phyloP scores from a whole-genome alignment of 345 rosid genomes.

The Hibiscus syriacus region DNA sequence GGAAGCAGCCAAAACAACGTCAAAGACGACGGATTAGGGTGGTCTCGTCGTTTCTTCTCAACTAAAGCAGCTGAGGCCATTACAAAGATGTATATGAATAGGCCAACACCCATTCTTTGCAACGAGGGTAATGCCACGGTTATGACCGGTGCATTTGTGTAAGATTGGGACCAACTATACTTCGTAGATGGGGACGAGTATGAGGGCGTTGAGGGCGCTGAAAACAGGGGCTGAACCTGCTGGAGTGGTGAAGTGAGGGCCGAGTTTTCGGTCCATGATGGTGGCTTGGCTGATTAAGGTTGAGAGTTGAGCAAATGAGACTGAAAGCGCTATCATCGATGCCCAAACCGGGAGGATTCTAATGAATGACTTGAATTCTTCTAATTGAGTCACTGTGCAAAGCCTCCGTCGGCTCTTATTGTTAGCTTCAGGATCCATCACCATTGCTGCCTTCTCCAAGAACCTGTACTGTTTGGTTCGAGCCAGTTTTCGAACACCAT shows the following conservation, averaged over 20 bases:
- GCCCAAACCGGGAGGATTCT: conserved; percentile 54
- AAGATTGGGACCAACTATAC: conserved; percentile 31
- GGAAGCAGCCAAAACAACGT: conserved; percentile 57
- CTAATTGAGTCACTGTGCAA: conserved; percentile 58
- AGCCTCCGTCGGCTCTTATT: conserved; percentile 35
- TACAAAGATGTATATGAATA: conserved; percentile 39
- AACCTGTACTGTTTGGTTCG: conserved; percentile 37
- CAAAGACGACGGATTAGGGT: conserved; percentile 12
- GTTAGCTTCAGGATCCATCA: conserved; percentile 24
- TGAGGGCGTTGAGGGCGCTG: conserved; percentile 32
- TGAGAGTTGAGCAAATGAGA: conserved; percentile 45
- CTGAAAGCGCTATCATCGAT: conserved; percentile 39
- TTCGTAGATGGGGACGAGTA: conserved; percentile 46
- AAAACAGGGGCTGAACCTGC: conserved; percentile 40
- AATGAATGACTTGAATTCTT: conserved; percentile 45
- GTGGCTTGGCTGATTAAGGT: conserved; percentile 47
- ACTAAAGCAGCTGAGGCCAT: conserved; percentile 35
- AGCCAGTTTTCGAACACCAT: conserved; percentile 37
- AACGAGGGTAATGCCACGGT: conserved; percentile 47
- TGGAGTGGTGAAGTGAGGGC: conserved; percentile 39
- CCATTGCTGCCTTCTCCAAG: conserved; percentile 54
- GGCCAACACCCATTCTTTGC: conserved; percentile 54
- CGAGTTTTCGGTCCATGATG: conserved; percentile 38
- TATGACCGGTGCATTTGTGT: conserved; percentile 35
- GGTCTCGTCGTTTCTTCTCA: conserved; percentile 37